Evolutionary conservation across 2,329 filamentous ascomycete genomes (phyloP).

Genomic region (Xylaria hypoxylon): DNA sequence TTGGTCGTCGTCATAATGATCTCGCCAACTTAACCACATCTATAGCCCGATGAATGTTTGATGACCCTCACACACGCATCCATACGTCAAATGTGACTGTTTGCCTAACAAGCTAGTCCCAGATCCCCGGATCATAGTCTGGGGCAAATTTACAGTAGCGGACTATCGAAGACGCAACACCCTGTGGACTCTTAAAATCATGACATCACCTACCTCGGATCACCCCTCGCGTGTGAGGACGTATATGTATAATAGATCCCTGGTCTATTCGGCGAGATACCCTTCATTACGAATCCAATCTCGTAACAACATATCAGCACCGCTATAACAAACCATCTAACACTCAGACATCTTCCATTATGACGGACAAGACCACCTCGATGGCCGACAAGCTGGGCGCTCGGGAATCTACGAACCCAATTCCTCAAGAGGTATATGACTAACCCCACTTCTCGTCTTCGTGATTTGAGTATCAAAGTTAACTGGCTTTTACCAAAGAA

Average conservation of each 20-base stretch:
- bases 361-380: conserved; percentile 33
- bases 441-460: too few relatives aligned
- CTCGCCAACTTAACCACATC: not conserved
- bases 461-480: not conserved
- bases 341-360: not conserved
- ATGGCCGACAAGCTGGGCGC: conserved; percentile 28
- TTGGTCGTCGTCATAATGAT: conserved; percentile 9
- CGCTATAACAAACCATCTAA: not conserved
- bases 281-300: not conserved
- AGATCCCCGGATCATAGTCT: not conserved
- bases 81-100: not conserved
- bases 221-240: not conserved
- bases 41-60: not conserved
- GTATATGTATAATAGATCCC: conserved; percentile 5
- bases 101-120: not conserved
- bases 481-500: conserved; percentile 11
- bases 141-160: conserved; percentile 4
- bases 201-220: conserved; percentile 26
- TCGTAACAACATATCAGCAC: not conserved
- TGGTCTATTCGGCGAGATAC: too few relatives aligned
- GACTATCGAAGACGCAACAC: conserved; percentile 31
- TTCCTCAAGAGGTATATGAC: conserved; percentile 15
- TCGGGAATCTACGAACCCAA: conserved; percentile 28
- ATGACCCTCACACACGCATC: not conserved
- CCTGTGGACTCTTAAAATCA: conserved; percentile 12